These are phyloP conservation scores for Globisporangium orthogonon DNA, from an alignment of 352 stramenopile species.

Conservation along the genomic window DNA sequence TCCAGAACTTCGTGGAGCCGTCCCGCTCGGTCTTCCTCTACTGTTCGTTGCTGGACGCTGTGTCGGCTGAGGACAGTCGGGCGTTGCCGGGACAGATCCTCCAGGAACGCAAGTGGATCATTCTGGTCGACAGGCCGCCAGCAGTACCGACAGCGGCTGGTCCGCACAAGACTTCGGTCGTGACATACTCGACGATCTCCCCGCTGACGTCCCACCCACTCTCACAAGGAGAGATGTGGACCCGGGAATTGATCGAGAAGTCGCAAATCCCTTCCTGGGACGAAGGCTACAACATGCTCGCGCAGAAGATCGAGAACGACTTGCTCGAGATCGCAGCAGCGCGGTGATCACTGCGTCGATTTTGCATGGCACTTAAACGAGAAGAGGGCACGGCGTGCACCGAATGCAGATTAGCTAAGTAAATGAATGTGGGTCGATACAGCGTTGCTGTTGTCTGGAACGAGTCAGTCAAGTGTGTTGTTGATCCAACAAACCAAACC, in stretches of 20 bases:
- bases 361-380: too few relatives aligned
- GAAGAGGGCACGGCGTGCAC: too few relatives aligned
- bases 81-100: constrained; percentile 6
- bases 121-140: not conserved
- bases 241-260: not conserved
- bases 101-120: constrained; percentile 10
- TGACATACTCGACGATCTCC: constrained; percentile 10
- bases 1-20: constrained; percentile 5
- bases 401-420: too few relatives aligned
- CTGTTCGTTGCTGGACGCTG: constrained; percentile 1
- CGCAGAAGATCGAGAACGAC: constrained; percentile 9
- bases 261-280: constrained; percentile 5
- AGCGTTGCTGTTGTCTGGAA: too few relatives aligned
- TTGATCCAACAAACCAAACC: too few relatives aligned
- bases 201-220: constrained; percentile 2
- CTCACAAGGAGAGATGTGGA: constrained; percentile 1
- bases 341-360: too few relatives aligned
- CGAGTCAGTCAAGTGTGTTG: too few relatives aligned
- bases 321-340: too few relatives aligned
- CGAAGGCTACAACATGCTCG: constrained; percentile 1
- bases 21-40: constrained; percentile 2
- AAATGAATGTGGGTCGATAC: too few relatives aligned
- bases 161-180: constrained; percentile 2
- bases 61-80: not conserved
- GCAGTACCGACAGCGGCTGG: not conserved